Conservation (phyloP, 768 basidiomycete species). For the Hysterangium stoloniferum region DNA sequence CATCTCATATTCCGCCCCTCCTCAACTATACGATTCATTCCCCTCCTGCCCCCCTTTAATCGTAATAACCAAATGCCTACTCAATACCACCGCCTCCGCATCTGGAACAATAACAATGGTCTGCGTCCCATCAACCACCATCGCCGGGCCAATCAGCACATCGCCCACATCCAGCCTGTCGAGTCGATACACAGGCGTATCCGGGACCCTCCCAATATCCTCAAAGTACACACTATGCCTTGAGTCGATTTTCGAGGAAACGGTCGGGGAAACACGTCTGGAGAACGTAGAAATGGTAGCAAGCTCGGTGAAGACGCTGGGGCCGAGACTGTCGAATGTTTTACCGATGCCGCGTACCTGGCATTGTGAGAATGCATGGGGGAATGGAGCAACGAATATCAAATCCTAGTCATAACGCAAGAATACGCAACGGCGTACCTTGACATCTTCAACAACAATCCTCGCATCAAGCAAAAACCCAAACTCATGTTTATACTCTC, state of each 20-base stretch:
- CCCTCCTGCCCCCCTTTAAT: slow-evolving; percentile 22
- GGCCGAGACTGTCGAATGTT: slow-evolving; percentile 74
- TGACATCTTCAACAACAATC: slow-evolving; percentile 88
- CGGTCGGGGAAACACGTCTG: slow-evolving; percentile 23
- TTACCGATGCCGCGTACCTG: slow-evolving; percentile 87
- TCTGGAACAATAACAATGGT: slow-evolving; percentile 84
- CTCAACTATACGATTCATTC: no score
- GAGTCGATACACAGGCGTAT: slow-evolving; percentile 77
- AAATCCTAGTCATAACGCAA: no score
- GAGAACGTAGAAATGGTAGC: slow-evolving; percentile 38
- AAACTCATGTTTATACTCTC: slow-evolving; percentile 78
- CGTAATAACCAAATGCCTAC: slow-evolving; percentile 56
- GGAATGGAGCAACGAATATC: not conserved
- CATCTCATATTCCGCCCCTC: not conserved
- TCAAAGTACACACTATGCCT: slow-evolving; percentile 76
- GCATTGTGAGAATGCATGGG: not conserved
- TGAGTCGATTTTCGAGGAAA: slow-evolving; percentile 39
- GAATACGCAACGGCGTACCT: slow-evolving; percentile 46
- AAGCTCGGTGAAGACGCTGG: slow-evolving; percentile 73
- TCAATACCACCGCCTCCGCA: slow-evolving; percentile 57
- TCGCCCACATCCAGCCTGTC: slow-evolving; percentile 62
- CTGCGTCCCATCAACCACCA: slow-evolving; percentile 94
- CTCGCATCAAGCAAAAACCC: slow-evolving; percentile 87
- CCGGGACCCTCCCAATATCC: slow-evolving; percentile 59
- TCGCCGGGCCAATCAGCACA: slow-evolving; percentile 72